Percentiles rank a stretch among this genome's conserved stretches.
Conservation (phyloP, 768 basidiomycete species). For the Trametes cubensis region DNA sequence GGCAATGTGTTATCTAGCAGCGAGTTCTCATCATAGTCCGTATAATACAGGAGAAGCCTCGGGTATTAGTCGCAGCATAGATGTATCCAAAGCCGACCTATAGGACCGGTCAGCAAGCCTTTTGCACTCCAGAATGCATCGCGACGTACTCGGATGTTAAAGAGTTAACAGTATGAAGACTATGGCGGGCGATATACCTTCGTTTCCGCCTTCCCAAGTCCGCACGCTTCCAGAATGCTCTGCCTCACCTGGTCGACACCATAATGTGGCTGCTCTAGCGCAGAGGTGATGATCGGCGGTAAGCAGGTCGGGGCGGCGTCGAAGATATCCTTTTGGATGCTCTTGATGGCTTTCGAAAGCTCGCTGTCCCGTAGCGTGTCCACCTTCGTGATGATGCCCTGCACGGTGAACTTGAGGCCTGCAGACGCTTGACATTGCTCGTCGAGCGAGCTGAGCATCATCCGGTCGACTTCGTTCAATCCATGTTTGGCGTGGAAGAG, state of each 20-base stretch:
- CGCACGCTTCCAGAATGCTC: conserved; percentile 65
- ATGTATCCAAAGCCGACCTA: too few species aligned
- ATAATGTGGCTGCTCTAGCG: conserved; percentile 49
- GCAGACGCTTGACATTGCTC: conserved; percentile 40
- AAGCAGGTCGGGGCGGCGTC: conserved; percentile 60
- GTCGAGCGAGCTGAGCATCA: conserved; percentile 62
- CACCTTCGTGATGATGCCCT: conserved; percentile 73
- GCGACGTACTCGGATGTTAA: background rate
- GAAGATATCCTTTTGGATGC: conserved; percentile 55
- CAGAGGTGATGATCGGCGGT: conserved; percentile 63
- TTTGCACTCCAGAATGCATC: too few species aligned
- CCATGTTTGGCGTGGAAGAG: conserved; percentile 71
- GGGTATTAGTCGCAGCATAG: background rate
- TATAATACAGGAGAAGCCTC: conserved; percentile 2
- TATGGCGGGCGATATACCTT: conserved; percentile 15
- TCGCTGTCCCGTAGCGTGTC: conserved; percentile 49
- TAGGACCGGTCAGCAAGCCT: too few species aligned
- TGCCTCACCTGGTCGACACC: conserved; percentile 60
- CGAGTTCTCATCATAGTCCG: background rate
- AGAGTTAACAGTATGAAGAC: too few species aligned
- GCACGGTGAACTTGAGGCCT: conserved; percentile 56
- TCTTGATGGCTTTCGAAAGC: conserved; percentile 40
- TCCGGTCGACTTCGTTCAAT: conserved; percentile 54
- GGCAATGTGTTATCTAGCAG: background rate
- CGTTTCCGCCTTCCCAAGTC: conserved; percentile 31